phyloP scores from a whole-genome alignment of 2,329 filamentous ascomycete genomes.

The Xylariaceae sp. region DNA sequence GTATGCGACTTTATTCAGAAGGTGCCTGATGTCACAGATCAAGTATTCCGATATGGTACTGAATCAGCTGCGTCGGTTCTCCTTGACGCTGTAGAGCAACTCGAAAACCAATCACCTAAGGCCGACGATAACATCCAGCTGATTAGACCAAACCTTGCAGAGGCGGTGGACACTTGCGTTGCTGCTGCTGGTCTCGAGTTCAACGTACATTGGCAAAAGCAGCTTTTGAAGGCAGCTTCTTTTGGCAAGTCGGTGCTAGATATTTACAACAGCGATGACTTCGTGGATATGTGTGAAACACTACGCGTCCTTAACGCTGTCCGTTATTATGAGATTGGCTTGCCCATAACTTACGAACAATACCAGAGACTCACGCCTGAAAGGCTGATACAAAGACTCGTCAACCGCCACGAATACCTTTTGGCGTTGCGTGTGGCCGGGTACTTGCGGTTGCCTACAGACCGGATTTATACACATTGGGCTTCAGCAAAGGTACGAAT shows the following conservation, averaged over 20 bases:
- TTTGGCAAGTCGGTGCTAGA: constrained; percentile 97
- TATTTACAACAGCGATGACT: constrained; percentile 96
- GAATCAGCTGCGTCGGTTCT: constrained; percentile 89
- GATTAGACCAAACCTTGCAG: constrained; percentile 80
- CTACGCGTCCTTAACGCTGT: constrained; percentile 89
- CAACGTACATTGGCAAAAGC: constrained; percentile 87
- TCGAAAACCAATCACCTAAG: constrained; percentile 92
- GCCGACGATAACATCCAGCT: constrained; percentile 97
- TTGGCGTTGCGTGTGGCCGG: constrained; percentile 84
- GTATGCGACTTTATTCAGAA: constrained; percentile 97
- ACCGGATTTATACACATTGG: constrained; percentile 95
- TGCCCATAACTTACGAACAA: constrained; percentile 90
- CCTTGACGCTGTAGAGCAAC: constrained; percentile 83
- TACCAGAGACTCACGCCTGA: constrained; percentile 88
- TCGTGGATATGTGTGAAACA: constrained; percentile 96
- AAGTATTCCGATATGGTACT: constrained; percentile 85
- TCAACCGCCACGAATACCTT: constrained; percentile 87
- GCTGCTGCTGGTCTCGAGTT: constrained; percentile 92
- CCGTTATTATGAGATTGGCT: constrained; percentile 83
- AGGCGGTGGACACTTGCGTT: constrained; percentile 91
- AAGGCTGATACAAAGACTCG: constrained; percentile 76
- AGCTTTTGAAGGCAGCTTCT: constrained; percentile 90
- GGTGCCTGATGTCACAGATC: constrained; percentile 78
- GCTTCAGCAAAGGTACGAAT: constrained; percentile 88
- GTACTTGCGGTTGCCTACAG: constrained; percentile 79